Conservation (phyloP, 768 basidiomycete genomes). For the Calocera cornea region DNA sequence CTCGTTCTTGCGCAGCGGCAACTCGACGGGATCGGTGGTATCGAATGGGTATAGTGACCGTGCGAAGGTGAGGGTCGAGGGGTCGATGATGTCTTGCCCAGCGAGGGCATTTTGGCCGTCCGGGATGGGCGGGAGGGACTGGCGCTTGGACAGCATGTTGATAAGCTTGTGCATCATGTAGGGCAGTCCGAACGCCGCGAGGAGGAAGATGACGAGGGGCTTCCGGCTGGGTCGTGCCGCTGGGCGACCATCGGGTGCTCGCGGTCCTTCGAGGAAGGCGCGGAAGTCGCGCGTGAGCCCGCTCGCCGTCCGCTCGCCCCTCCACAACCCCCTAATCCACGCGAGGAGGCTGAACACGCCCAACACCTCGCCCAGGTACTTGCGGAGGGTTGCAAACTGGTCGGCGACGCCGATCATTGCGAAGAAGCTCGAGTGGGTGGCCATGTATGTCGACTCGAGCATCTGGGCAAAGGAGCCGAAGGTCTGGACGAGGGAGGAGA, state of each 20-base stretch:
- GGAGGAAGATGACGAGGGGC: slow-evolving; percentile 82
- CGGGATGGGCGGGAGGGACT: slow-evolving; percentile 23
- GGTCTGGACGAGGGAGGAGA: slow-evolving; percentile 91
- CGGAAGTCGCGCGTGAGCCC: neutral
- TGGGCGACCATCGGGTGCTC: slow-evolving; percentile 39
- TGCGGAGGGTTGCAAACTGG: slow-evolving; percentile 80
- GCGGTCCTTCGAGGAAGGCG: slow-evolving; percentile 4
- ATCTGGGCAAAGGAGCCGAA: slow-evolving; percentile 92
- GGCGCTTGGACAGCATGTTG: slow-evolving; percentile 54
- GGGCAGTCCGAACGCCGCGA: slow-evolving; percentile 85
- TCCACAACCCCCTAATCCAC: slow-evolving; percentile 62
- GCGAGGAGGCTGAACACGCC: slow-evolving; percentile 80
- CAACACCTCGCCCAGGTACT: slow-evolving; percentile 85
- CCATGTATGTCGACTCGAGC: slow-evolving; percentile 70
- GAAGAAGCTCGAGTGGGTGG: slow-evolving; percentile 82
- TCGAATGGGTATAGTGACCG: slow-evolving; percentile 68
- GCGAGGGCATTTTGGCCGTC: slow-evolving; percentile 34
- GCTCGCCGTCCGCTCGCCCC: slow-evolving; percentile 31
- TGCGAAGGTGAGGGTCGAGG: slow-evolving; percentile 68
- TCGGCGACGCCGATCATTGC: slow-evolving; percentile 95
- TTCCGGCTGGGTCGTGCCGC: slow-evolving; percentile 65
- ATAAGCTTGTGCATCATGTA: slow-evolving; percentile 88
- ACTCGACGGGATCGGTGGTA: slow-evolving; percentile 60
- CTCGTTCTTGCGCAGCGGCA: slow-evolving; percentile 73
- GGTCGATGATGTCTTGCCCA: slow-evolving; percentile 35